phyloP scores from a whole-genome alignment of 495 filamentous ascomycete species.

The Penicillium ucsense region DNA sequence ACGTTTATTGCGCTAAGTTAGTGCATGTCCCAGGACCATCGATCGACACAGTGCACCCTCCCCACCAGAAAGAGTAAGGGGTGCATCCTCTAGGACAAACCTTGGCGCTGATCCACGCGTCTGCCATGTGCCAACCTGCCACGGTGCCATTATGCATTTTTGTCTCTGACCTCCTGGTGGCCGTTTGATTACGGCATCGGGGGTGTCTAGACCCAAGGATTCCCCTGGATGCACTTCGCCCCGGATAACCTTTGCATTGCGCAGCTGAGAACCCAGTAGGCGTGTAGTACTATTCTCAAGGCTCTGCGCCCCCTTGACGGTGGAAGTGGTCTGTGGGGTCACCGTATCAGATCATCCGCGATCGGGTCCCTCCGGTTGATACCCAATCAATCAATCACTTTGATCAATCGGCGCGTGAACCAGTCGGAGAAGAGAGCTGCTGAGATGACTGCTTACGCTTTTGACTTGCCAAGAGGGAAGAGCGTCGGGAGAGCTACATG shows the following conservation, averaged over 20 bases:
- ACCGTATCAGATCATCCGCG: background rate
- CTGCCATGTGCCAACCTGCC: background rate
- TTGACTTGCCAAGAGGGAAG: too few relatives aligned
- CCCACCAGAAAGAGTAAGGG: background rate
- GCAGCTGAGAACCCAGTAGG: too few relatives aligned
- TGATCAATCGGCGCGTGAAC: too few relatives aligned
- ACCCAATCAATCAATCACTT: background rate
- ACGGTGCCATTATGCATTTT: background rate
- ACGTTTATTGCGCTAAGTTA: background rate
- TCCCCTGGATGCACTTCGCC: too few relatives aligned
- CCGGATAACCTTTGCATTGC: too few relatives aligned
- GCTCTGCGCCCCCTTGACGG: background rate
- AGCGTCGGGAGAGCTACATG: too few relatives aligned
- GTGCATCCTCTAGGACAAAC: too few relatives aligned
- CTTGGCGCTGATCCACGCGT: background rate
- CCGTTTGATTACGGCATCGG: too few relatives aligned
- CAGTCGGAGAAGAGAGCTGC: too few relatives aligned
- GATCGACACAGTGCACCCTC: background rate
- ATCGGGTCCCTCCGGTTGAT: constrained; percentile 1
- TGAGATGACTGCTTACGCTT: too few relatives aligned
- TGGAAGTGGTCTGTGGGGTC: background rate
- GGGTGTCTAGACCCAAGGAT: too few relatives aligned
- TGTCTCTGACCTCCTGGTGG: background rate
- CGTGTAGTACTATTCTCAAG: too few relatives aligned
- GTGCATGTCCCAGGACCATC: background rate